These are phyloP conservation scores for Talaromyces piceae DNA, from an alignment of 2,329 filamentous ascomycete species.

Conservation along the genomic window DNA sequence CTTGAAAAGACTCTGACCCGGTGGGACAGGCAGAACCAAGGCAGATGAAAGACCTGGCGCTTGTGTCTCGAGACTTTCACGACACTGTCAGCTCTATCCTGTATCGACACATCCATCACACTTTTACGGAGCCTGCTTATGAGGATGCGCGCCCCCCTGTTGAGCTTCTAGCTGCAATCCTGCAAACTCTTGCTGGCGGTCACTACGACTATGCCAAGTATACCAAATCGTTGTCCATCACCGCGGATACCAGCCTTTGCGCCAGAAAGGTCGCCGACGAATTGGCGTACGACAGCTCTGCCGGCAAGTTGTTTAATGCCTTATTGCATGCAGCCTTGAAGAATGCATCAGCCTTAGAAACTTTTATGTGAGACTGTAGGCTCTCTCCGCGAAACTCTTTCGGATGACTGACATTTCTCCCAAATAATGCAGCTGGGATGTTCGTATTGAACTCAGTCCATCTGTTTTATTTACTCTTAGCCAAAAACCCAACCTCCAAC, in stretches of 20 bases:
- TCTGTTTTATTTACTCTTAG: slow-evolving; percentile 53
- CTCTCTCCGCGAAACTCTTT: too few species aligned
- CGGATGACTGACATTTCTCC: slow-evolving; percentile 2
- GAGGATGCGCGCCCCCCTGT: slow-evolving; percentile 46
- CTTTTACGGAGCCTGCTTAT: slow-evolving; percentile 56
- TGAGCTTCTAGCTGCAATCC: slow-evolving; percentile 50
- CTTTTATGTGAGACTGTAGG: slow-evolving; percentile 43
- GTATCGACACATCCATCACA: slow-evolving; percentile 54
- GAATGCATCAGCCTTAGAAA: slow-evolving; percentile 49
- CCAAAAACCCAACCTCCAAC: slow-evolving; percentile 44
- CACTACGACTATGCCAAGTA: slow-evolving; percentile 57
- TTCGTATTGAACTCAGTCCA: slow-evolving; percentile 55
- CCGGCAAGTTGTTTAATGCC: slow-evolving; percentile 59
- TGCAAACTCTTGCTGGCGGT: slow-evolving; percentile 57
- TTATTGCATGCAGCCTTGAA: slow-evolving; percentile 51
- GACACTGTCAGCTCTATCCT: slow-evolving; percentile 52
- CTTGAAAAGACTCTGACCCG: slow-evolving; percentile 33
- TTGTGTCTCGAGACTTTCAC: slow-evolving; percentile 52
- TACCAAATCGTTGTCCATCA: slow-evolving; percentile 49
- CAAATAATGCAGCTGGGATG: slow-evolving; percentile 49
- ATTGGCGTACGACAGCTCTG: slow-evolving; percentile 49
- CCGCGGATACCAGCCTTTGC: slow-evolving; percentile 49
- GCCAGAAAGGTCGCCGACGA: slow-evolving; percentile 45
- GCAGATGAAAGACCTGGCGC: slow-evolving; percentile 40
- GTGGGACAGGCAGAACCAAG: slow-evolving; percentile 24